Conservation (phyloP, 106 monocot genomes). For the Dendrobium officinale region DNA sequence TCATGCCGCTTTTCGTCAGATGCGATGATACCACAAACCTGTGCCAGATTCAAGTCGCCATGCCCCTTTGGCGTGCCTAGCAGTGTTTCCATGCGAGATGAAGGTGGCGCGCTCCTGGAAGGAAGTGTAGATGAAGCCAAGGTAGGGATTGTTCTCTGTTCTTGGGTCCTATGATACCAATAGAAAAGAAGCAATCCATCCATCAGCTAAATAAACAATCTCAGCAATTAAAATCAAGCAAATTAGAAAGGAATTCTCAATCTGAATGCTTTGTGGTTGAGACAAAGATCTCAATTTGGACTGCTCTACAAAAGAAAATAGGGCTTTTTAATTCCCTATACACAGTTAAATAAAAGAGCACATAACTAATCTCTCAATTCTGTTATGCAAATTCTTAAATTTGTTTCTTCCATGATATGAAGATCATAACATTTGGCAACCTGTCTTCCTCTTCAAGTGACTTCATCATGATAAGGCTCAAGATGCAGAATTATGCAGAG, state of each 20-base stretch:
- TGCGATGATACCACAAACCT: conserved; percentile 54
- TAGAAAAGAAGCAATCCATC: not conserved
- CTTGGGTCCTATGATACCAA: conserved; percentile 38
- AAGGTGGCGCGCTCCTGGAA: conserved; percentile 63
- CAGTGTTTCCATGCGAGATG: conserved; percentile 67
- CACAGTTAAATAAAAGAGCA: not conserved
- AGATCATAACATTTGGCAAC: not conserved
- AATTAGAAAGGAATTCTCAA: not conserved
- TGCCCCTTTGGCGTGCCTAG: conserved; percentile 52
- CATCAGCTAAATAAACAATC: not conserved
- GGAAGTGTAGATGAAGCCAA: conserved; percentile 63
- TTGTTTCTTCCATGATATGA: not conserved
- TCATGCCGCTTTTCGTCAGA: conserved; percentile 62
- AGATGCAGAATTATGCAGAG: not conserved
- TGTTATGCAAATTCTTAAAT: not conserved
- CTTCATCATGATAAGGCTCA: not conserved
- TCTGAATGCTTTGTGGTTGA: not conserved
- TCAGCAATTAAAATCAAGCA: too few species aligned
- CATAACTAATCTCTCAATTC: not conserved
- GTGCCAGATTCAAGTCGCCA: conserved; percentile 50
- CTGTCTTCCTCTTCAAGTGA: not conserved
- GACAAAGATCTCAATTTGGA: too few species aligned
- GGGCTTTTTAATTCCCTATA: not conserved
- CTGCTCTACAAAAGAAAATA: not conserved
- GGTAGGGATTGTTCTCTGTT: conserved; percentile 60